These are phyloP conservation scores for Metschnikowia chrysomelidarum DNA, from an alignment of 805 yeast genomes.

Conservation along the genomic window DNA sequence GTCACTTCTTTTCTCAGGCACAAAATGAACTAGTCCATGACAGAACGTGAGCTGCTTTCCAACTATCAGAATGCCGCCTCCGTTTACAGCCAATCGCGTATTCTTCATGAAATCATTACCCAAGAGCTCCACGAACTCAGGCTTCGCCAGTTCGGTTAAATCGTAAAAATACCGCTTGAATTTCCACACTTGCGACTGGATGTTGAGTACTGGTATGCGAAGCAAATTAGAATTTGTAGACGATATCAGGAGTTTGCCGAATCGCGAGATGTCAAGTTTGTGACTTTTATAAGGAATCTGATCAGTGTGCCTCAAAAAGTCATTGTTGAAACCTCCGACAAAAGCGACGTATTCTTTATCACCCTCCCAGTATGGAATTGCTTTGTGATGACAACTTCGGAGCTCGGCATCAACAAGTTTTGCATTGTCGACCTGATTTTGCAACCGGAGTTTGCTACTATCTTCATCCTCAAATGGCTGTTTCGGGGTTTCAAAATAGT, in stretches of 20 bases:
- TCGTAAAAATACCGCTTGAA: slow-evolving; percentile 36
- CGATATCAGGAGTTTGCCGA: slow-evolving; percentile 29
- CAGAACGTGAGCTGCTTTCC: slow-evolving; percentile 36
- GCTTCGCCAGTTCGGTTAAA: slow-evolving; percentile 19
- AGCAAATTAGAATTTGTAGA: slow-evolving; percentile 28
- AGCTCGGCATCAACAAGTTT: slow-evolving; percentile 38
- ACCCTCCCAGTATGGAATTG: slow-evolving; percentile 31
- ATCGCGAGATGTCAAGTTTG: slow-evolving; percentile 34
- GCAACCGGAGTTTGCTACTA: slow-evolving; percentile 20
- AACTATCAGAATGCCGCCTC: slow-evolving; percentile 31
- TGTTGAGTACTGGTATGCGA: slow-evolving; percentile 35
- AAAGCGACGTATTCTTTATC: slow-evolving; percentile 36
- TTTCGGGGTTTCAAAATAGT: slow-evolving; percentile 30
- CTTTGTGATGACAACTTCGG: slow-evolving; percentile 41
- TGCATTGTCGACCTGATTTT: slow-evolving; percentile 27
- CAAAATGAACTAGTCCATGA: slow-evolving; percentile 35
- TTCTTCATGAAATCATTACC: slow-evolving; percentile 23
- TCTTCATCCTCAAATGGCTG: slow-evolving; percentile 33
- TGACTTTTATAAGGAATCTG: slow-evolving; percentile 28
- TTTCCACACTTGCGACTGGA: slow-evolving; percentile 42
- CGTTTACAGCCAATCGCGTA: slow-evolving; percentile 30
- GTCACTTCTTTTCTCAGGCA: slow-evolving; percentile 32
- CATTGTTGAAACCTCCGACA: slow-evolving; percentile 40
- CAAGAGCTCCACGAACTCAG: slow-evolving; percentile 24
- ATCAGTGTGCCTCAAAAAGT: slow-evolving; percentile 34